Conservation (phyloP, 2,329 filamentous ascomycete genomes). For the Penicillium sp. region DNA sequence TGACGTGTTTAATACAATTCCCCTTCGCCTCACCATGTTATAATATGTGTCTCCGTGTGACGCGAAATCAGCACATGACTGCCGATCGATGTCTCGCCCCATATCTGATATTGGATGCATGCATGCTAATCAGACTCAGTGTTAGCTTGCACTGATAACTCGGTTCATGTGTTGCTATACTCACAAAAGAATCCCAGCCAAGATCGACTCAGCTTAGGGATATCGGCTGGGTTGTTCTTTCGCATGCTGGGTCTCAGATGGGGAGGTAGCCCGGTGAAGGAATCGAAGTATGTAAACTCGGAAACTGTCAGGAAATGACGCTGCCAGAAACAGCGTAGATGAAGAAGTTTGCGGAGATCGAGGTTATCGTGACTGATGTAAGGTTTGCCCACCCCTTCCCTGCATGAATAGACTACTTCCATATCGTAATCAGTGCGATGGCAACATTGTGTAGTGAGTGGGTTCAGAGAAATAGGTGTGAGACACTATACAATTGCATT, state of each 20-base stretch:
- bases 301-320: constrained; percentile 35
- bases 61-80: constrained; percentile 38
- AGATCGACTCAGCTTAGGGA: constrained; percentile 10
- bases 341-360: constrained; percentile 34
- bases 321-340: constrained; percentile 46
- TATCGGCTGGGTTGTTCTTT: constrained; percentile 9
- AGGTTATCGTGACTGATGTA: constrained; percentile 23
- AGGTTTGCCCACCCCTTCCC: not conserved
- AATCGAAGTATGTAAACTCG: constrained; percentile 29
- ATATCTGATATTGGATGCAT: constrained; percentile 36
- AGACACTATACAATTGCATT: constrained; percentile 28
- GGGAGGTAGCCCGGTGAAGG: constrained; percentile 22
- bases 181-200: constrained; percentile 41
- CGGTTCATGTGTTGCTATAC: constrained; percentile 2
- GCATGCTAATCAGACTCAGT: constrained; percentile 28
- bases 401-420: constrained; percentile 29
- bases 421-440: constrained; percentile 36
- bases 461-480: constrained; percentile 36
- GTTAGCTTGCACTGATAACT: constrained; percentile 2
- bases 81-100: constrained; percentile 25
- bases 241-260: constrained; percentile 22
- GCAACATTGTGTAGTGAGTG: constrained; percentile 23
- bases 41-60: constrained; percentile 25
- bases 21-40: constrained; percentile 29
- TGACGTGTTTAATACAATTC: not conserved